phyloP scores from a whole-genome alignment of 2,329 filamentous ascomycete genomes.

The Gliomastix tumulicola region DNA sequence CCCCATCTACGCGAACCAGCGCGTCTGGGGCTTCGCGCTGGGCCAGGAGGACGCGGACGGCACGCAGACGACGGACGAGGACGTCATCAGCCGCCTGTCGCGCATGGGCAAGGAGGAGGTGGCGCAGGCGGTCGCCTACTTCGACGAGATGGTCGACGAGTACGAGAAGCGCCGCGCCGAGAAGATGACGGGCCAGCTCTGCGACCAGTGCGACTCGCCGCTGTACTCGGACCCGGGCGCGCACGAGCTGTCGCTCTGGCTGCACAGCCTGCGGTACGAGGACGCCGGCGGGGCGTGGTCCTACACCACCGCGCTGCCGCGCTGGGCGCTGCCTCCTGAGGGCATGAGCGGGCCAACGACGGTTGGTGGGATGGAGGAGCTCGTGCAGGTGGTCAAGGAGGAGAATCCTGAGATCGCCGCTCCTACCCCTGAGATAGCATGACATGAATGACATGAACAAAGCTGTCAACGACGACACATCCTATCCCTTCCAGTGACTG shows the following conservation, averaged over 20 bases:
- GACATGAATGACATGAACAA: too few relatives aligned
- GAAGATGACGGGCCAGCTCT: conserved; percentile 81
- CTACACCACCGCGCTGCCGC: conserved; percentile 77
- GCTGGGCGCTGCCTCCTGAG: conserved; percentile 77
- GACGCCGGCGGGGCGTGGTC: conserved; percentile 78
- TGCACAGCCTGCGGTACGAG: conserved; percentile 88
- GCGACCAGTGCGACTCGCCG: conserved; percentile 75
- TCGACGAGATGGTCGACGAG: conserved; percentile 85
- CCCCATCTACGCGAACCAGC: conserved; percentile 92
- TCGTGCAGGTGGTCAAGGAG: conserved; percentile 48
- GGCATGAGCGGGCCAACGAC: conserved; percentile 66
- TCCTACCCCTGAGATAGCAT: too few relatives aligned
- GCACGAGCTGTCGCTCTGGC: conserved; percentile 87
- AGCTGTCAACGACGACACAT: too few relatives aligned
- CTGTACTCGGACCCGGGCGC: conserved; percentile 87
- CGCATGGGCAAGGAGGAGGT: conserved; percentile 93
- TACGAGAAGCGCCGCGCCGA: conserved; percentile 91
- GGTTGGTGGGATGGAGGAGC: conserved; percentile 52
- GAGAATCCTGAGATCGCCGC: conserved; percentile 31
- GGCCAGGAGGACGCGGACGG: conserved; percentile 62
- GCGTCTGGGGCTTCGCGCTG: conserved; percentile 79
- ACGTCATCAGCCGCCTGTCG: conserved; percentile 77
- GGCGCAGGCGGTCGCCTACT: conserved; percentile 84
- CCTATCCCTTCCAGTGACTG: too few relatives aligned
- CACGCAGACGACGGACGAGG: conserved; percentile 70